Evolutionary conservation across 257 asterid genomes (phyloP).

Genomic region (Primulina huaijiensis): DNA sequence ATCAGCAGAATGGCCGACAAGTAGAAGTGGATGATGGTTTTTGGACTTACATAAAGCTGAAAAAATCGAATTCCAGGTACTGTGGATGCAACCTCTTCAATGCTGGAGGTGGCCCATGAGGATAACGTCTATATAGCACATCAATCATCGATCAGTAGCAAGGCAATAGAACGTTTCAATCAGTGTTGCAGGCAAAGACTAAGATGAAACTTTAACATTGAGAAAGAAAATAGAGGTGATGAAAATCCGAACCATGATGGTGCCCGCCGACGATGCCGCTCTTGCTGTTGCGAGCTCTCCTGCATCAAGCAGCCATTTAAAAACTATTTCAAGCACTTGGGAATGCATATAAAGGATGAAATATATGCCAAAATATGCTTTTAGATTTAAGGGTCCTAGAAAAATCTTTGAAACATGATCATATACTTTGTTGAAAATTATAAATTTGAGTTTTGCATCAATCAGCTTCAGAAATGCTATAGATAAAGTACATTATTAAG

Average conservation of each 20-base stretch:
- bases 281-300: conserved; percentile 88
- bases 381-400: neutral
- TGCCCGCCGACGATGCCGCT: conserved; percentile 74
- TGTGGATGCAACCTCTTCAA: conserved; percentile 83
- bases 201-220: neutral
- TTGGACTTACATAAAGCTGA: conserved; percentile 74
- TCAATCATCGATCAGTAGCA: conserved; percentile 25
- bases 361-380: conserved; percentile 2
- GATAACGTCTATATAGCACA: conserved; percentile 57
- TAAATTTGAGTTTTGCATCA: neutral
- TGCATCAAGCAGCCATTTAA: conserved; percentile 32
- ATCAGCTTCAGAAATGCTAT: neutral
- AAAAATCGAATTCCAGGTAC: conserved; percentile 77
- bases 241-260: conserved; percentile 61
- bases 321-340: conserved; percentile 8
- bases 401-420: neutral
- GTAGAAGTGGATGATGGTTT: conserved; percentile 5
- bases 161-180: neutral
- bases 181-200: conserved; percentile 2
- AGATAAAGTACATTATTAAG: neutral
- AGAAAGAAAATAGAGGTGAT: neutral
- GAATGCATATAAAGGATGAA: neutral
- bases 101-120: conserved; percentile 65
- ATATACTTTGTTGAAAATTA: neutral
- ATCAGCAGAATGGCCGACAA: conserved; percentile 9